Evolutionary conservation across 2,329 filamentous ascomycete genomes (phyloP).

Genomic region (Drechslera avenae): DNA sequence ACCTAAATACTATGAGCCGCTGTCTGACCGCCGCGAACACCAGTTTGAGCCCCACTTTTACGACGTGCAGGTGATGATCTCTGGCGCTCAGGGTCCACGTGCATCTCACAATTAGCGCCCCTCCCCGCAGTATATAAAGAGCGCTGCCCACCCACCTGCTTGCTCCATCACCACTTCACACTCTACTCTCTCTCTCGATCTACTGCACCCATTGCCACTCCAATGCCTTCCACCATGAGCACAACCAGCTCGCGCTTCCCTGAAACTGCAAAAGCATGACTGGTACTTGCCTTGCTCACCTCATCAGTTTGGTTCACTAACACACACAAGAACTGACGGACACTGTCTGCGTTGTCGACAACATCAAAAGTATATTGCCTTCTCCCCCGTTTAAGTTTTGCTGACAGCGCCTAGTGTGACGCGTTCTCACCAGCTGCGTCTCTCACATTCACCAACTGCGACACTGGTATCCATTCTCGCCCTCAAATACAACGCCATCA

Average conservation of each 20-base stretch:
- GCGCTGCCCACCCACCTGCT: not conserved
- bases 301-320: not conserved
- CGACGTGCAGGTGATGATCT: not conserved
- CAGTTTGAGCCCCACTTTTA: slow-evolving; percentile 9
- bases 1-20: slow-evolving; percentile 11
- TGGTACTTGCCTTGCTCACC: not conserved
- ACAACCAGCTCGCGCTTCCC: not conserved
- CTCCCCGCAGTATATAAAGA: slow-evolving; percentile 8
- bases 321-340: not conserved
- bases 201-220: not conserved
- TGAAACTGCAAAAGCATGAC: not conserved
- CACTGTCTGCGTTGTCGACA: not conserved
- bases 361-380: slow-evolving; percentile 1
- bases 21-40: slow-evolving; percentile 14
- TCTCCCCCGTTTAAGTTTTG: not conserved
- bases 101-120: not conserved
- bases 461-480: not conserved
- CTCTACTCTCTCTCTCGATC: not conserved
- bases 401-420: not conserved
- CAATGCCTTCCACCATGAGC: not conserved
- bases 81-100: not conserved
- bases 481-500: not conserved
- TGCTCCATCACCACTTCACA: slow-evolving; percentile 2
- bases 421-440: not conserved
- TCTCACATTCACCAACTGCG: not conserved